Evolutionary conservation across 2,329 filamentous ascomycete species (phyloP).

Genomic region (Cryphonectria japonica): DNA sequence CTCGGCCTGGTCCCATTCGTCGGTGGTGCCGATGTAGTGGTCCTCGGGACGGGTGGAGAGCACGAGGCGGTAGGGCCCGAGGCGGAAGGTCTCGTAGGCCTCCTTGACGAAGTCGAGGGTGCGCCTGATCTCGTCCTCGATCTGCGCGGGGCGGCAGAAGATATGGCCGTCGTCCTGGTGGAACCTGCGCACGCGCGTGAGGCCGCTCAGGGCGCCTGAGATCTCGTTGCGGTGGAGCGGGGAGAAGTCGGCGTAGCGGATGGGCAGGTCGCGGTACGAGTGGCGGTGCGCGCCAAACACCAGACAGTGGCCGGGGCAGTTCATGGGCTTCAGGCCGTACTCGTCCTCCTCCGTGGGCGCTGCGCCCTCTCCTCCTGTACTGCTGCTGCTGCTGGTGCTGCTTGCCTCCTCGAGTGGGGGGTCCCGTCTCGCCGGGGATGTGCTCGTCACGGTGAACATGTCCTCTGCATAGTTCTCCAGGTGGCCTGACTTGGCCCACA

Average conservation of each 20-base stretch:
- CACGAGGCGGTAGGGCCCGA: conserved; percentile 75
- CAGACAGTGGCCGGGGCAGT: conserved; percentile 86
- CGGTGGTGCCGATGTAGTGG: conserved; percentile 73
- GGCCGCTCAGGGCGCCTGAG: conserved; percentile 77
- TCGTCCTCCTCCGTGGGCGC: conserved; percentile 61
- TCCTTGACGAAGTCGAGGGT: conserved; percentile 76
- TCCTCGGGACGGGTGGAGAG: conserved; percentile 78
- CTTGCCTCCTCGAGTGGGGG: conserved; percentile 30
- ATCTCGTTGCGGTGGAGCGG: conserved; percentile 86
- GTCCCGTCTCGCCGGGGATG: conserved; percentile 45
- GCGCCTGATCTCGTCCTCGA: conserved; percentile 72
- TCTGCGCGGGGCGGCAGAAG: conserved; percentile 80
- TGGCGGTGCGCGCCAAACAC: conserved; percentile 75
- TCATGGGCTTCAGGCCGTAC: conserved; percentile 90
- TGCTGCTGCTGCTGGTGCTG: conserved; percentile 31
- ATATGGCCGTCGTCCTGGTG: conserved; percentile 93
- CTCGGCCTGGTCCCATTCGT: conserved; percentile 72
- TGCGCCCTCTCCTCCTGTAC: conserved; percentile 30
- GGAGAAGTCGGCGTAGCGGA: conserved; percentile 86
- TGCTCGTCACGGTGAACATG: conserved; percentile 81
- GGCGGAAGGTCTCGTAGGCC: conserved; percentile 70
- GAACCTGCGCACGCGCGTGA: conserved; percentile 84
- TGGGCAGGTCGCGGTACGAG: conserved; percentile 79
- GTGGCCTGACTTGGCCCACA: conserved; percentile 86
- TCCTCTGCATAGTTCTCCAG: conserved; percentile 90